Base-by-base conservation (phyloP, 208 protist species). In the Crithidia fasciculata region DNA sequence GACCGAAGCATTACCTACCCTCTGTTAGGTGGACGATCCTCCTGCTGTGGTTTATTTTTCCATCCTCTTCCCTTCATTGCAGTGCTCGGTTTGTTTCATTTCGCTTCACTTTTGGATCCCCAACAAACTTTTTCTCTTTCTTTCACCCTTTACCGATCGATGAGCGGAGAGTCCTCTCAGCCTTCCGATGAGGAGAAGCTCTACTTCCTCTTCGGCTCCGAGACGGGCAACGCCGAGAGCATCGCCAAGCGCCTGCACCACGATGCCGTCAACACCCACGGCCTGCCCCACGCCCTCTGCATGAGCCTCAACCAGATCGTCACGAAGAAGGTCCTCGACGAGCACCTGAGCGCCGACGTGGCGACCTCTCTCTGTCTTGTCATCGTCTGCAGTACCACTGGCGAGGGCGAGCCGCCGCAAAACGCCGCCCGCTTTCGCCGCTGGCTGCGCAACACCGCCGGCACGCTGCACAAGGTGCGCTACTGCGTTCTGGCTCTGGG, bases 301-400 rank as follows among this genome's bases (percentile, higher is more conserved):
- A 84, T 86, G 70, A 82, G 69, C 28, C 74, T 89, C 28, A 87
- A 89, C 64, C 49, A 82, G 40, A 67, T 66, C 8, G 45, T 83
- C 18, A 67, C 55, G 6, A 79, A 78, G 16, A 86, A 85, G 62
- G 16, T 88, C 3, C 69, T 90, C 2, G 80, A 85, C 50, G 40
- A 45, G 15, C 80, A 90, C 15, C 50, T 78, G 3, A 49, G 12
- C 16, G 55, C 69, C 10, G 79, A 77, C 12, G 58, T 50, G 3
- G 60, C 67, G 37, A 56, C 37, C 8, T 49, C 80, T n/a, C 55
- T 88, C 2, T 82, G 79, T 28, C 47, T 90, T 10, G 81, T 91
- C 4, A 88, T 94, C 64, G 86, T 95, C 43, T 88, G 83, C 65
- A 88, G 86, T 58, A 95, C 90, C 19, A 93, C 79, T 10, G 90